Conservation (phyloP, 768 basidiomycete genomes). For the Pleurotus djamor region DNA sequence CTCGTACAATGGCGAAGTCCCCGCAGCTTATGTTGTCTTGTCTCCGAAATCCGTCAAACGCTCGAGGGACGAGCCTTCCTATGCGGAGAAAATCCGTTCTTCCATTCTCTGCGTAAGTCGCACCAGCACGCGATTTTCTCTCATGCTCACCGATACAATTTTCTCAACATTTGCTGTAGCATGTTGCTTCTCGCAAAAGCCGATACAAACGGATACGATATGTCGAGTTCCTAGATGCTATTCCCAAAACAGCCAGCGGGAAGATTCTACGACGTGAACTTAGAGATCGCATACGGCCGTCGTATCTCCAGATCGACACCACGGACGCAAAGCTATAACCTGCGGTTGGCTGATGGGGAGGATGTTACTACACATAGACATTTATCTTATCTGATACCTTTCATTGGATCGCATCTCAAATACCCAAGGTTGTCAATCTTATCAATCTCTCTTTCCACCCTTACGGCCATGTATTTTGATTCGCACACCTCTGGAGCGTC, state of each 20-base stretch:
- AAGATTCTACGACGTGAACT: conserved; percentile 46
- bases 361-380: background rate
- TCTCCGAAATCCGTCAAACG: conserved; percentile 31
- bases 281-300: conserved; percentile 15
- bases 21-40: conserved; percentile 61
- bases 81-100: conserved; percentile 27
- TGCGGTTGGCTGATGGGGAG: too few species aligned
- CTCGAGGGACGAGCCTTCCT: conserved; percentile 19
- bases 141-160: background rate
- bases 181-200: conserved; percentile 44
- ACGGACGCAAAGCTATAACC: background rate
- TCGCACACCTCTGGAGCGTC: background rate
- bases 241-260: conserved; percentile 58
- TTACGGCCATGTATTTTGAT: background rate
- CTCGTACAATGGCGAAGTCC: conserved; percentile 62
- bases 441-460: background rate
- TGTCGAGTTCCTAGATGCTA: conserved; percentile 39
- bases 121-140: background rate
- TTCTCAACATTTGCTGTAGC: conserved; percentile 24
- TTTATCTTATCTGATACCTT: conserved; percentile 4
- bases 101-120: conserved; percentile 40
- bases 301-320: background rate
- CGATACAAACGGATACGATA: conserved; percentile 49
- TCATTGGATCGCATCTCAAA: background rate
- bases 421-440: background rate